These are phyloP conservation scores for Amylostereum areolatum DNA, from an alignment of 1,284 basidiomycete genomes.

Conservation along the genomic window DNA sequence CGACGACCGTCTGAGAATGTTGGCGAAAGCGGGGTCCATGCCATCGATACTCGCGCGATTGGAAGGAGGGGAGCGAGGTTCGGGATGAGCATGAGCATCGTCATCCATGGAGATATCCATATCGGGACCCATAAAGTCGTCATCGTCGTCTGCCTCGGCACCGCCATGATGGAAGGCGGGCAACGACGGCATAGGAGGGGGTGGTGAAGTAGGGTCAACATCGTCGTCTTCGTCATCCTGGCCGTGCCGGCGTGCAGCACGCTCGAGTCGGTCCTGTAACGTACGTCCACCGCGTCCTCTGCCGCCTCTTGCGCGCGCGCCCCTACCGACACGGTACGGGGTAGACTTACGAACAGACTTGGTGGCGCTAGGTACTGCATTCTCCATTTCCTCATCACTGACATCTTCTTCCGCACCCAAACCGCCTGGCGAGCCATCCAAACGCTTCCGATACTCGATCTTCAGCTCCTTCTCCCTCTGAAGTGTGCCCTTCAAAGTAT, in stretches of 20 bases:
- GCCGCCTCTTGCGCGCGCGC: slow-evolving; percentile 27
- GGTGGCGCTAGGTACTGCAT: slow-evolving; percentile 12
- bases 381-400: slow-evolving; percentile 33
- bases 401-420: slow-evolving; percentile 35
- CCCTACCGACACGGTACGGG: slow-evolving; percentile 29
- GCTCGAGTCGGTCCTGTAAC: slow-evolving; percentile 57
- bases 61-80: slow-evolving; percentile 32
- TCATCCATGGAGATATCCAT: background rate
- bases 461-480: slow-evolving; percentile 76
- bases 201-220: slow-evolving; percentile 26
- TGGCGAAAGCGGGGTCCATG: slow-evolving; percentile 80
- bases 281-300: slow-evolving; percentile 47
- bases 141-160: slow-evolving; percentile 29
- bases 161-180: slow-evolving; percentile 35
- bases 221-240: slow-evolving; percentile 44
- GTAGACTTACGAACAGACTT: slow-evolving; percentile 17
- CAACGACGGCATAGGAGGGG: slow-evolving; percentile 46
- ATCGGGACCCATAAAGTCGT: slow-evolving; percentile 4
- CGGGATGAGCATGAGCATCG: background rate
- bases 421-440: slow-evolving; percentile 29
- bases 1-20: slow-evolving; percentile 57
- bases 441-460: slow-evolving; percentile 54
- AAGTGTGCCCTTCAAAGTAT: slow-evolving; percentile 70
- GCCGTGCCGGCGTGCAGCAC: slow-evolving; percentile 49
- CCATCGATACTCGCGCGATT: slow-evolving; percentile 70